Evolutionary conservation across 345 rosid species (phyloP).

Genomic region (Citrus maxima): DNA sequence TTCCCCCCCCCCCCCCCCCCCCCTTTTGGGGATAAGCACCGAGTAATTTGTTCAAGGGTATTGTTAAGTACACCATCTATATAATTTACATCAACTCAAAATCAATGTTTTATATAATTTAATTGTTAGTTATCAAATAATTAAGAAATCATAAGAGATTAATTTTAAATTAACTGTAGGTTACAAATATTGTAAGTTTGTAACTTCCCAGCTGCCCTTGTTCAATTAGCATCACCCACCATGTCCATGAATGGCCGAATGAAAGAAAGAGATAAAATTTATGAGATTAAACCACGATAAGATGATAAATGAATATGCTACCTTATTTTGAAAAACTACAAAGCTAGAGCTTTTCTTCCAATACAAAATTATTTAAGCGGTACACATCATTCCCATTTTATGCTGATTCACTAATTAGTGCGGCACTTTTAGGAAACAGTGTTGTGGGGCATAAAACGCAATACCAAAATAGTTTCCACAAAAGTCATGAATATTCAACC

Average conservation of each 20-base stretch:
- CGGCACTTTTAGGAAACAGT: constrained; percentile 8
- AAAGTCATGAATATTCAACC: background rate
- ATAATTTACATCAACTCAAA: too few species aligned
- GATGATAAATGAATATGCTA: background rate
- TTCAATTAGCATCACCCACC: background rate
- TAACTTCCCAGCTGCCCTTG: too few species aligned
- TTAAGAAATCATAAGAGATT: too few species aligned
- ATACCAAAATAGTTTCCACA: background rate
- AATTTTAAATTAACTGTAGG: too few species aligned
- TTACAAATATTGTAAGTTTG: too few species aligned
- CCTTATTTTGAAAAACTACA: background rate
- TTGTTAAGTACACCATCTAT: too few species aligned
- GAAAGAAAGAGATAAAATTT: background rate
- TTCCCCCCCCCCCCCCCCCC: too few species aligned
- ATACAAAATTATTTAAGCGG: background rate
- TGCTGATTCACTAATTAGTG: background rate
- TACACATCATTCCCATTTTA: background rate
- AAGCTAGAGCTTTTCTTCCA: background rate
- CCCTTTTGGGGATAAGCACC: too few species aligned
- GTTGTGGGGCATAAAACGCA: background rate
- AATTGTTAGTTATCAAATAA: too few species aligned
- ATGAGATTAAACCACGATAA: background rate
- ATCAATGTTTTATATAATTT: too few species aligned
- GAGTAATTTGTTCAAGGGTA: background rate
- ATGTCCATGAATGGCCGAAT: background rate